A percentile compares a stretch with the other conserved stretches of the same genome.
phyloP scores from a whole-genome alignment of 2,329 filamentous ascomycete species.

The Aspergillus jensenii region DNA sequence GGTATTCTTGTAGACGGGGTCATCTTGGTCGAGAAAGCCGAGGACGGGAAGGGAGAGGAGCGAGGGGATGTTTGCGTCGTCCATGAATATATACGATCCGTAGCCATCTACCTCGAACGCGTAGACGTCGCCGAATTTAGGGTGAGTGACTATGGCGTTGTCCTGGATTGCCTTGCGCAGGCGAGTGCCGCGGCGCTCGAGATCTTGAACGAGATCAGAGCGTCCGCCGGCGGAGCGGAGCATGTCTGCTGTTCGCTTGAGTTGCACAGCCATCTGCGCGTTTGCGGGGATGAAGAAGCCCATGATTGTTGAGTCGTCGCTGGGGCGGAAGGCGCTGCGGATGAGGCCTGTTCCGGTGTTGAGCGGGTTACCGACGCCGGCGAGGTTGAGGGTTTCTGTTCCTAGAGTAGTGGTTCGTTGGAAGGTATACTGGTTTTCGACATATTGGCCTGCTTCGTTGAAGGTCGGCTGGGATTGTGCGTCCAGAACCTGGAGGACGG shows the following conservation, averaged over 20 bases:
- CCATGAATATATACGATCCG: conserved; percentile 62
- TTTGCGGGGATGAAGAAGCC: conserved; percentile 96
- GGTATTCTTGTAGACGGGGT: conserved; percentile 83
- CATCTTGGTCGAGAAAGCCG: conserved; percentile 57
- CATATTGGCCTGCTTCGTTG: conserved; percentile 64
- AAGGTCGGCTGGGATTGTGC: conserved; percentile 83
- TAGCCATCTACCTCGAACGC: conserved; percentile 67
- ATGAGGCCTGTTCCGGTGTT: conserved; percentile 81
- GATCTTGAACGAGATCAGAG: conserved; percentile 46
- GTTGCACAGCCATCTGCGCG: conserved; percentile 90
- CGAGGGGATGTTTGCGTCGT: conserved; percentile 66
- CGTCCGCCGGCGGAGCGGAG: conserved; percentile 62
- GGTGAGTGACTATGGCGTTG: conserved; percentile 66
- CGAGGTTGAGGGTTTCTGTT: conserved; percentile 84
- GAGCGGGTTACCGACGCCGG: conserved; percentile 86
- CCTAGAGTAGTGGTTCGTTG: conserved; percentile 75
- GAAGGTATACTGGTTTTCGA: conserved; percentile 82
- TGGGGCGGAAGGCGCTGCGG: conserved; percentile 88
- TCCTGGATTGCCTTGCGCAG: conserved; percentile 80
- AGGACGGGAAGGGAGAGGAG: conserved; percentile 60
- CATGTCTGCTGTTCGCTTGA: conserved; percentile 70
- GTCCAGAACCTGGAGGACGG: conserved; percentile 70
- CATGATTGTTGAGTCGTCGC: conserved; percentile 90
- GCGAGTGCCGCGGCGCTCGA: conserved; percentile 58
- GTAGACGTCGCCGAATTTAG: conserved; percentile 58